These are phyloP conservation scores for Hamigera avellanea DNA, from an alignment of 495 filamentous ascomycete genomes.

Conservation along the genomic window DNA sequence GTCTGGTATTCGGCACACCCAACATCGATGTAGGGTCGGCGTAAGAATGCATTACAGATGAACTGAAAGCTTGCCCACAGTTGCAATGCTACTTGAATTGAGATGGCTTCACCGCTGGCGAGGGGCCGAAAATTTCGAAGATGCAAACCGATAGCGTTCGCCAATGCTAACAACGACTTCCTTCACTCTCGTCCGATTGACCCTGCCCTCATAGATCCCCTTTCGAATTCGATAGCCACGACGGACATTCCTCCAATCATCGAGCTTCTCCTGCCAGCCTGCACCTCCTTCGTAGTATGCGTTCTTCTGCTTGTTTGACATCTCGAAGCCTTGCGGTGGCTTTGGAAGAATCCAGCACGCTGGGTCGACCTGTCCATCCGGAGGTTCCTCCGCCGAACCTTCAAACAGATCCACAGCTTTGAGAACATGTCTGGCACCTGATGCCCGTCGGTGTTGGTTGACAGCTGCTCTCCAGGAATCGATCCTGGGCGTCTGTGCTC, in stretches of 20 bases:
- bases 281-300: slow-evolving; percentile 31
- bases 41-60: too few species aligned
- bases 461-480: slow-evolving; percentile 30
- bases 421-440: slow-evolving; percentile 15
- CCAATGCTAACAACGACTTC: slow-evolving; percentile 15
- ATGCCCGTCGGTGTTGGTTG: slow-evolving; percentile 20
- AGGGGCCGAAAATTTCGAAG: slow-evolving; percentile 5
- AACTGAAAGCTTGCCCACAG: too few species aligned
- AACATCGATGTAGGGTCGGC: too few species aligned
- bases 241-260: slow-evolving; percentile 28
- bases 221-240: slow-evolving; percentile 27
- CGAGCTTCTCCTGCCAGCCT: slow-evolving; percentile 31
- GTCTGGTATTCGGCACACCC: too few species aligned
- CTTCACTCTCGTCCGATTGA: slow-evolving; percentile 21
- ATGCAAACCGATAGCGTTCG: slow-evolving; percentile 10
- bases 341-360: slow-evolving; percentile 31
- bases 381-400: slow-evolving; percentile 27
- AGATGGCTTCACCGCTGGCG: too few species aligned
- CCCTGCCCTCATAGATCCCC: slow-evolving; percentile 22
- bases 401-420: slow-evolving; percentile 20
- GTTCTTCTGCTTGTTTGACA: slow-evolving; percentile 23
- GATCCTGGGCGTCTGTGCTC: slow-evolving; percentile 17
- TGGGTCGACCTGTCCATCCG: slow-evolving; percentile 28
- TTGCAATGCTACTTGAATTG: too few species aligned
- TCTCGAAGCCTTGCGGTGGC: slow-evolving; percentile 28